phyloP scores from a whole-genome alignment of 805 yeast species.

The Metschnikowia baotianmanensis region DNA sequence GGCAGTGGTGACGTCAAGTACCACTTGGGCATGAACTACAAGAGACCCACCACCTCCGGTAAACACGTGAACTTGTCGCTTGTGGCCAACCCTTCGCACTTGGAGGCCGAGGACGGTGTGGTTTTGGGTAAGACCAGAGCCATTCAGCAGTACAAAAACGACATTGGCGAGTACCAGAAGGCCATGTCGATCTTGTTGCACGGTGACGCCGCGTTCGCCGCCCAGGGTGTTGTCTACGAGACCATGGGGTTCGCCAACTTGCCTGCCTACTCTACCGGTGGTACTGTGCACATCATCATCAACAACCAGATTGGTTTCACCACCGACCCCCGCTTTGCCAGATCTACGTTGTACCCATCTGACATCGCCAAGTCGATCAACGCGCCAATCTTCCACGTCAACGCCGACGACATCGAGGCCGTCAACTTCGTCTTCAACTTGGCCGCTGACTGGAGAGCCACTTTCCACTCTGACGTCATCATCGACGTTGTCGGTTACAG shows the following conservation, averaged over 20 bases:
- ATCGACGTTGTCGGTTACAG: conserved; percentile 98
- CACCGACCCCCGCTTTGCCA: conserved; percentile 95
- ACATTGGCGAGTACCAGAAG: conserved; percentile 76
- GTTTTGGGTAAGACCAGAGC: conserved; percentile 98
- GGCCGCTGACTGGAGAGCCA: conserved; percentile 98
- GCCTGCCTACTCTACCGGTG: conserved; percentile 97
- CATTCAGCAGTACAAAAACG: conserved; percentile 86
- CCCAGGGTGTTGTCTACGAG: conserved; percentile 98
- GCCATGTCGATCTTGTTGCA: conserved; percentile 92
- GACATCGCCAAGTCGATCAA: conserved; percentile 95
- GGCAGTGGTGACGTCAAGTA: conserved; percentile 99
- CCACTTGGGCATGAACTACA: conserved; percentile 98
- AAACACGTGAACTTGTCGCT: conserved; percentile 91
- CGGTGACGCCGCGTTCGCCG: conserved; percentile 99
- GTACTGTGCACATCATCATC: conserved; percentile 93
- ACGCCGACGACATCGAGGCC: conserved; percentile 96
- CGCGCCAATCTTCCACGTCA: conserved; percentile 99
- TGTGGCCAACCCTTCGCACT: conserved; percentile 98
- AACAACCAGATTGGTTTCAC: conserved; percentile 99
- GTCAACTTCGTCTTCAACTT: conserved; percentile 86
- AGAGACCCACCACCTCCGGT: conserved; percentile 98
- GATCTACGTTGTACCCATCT: conserved; percentile 97
- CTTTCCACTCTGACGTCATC: conserved; percentile 94
- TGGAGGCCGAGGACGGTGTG: conserved; percentile 99
- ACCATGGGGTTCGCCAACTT: conserved; percentile 91